These are phyloP conservation scores for Phaeosphaeriaceae sp. DNA, from an alignment of 2,329 filamentous ascomycete genomes.

Conservation along the genomic window DNA sequence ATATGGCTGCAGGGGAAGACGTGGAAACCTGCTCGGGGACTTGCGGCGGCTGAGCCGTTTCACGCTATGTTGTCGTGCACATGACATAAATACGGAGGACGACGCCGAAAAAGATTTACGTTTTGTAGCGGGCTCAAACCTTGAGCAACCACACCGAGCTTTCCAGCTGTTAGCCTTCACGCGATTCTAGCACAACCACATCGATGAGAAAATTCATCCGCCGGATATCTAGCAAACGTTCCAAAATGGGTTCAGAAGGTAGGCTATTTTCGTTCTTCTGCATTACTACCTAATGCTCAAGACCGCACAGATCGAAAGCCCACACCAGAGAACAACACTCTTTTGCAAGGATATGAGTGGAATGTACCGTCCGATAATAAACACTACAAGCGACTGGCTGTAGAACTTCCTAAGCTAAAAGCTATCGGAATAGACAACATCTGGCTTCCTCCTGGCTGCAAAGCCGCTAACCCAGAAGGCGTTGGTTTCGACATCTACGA, in stretches of 20 bases:
- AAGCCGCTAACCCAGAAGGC: conserved; percentile 65
- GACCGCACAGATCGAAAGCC: conserved; percentile 32
- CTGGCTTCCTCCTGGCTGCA: conserved; percentile 76
- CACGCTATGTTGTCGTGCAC: conserved; percentile 8
- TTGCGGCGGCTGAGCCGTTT: conserved; percentile 6
- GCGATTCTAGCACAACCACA: background rate
- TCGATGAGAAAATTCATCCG: background rate
- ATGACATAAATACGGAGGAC: conserved; percentile 13
- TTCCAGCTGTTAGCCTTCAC: background rate
- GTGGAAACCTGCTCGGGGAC: conserved; percentile 26
- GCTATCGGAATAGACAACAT: conserved; percentile 61
- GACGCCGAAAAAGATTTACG: background rate
- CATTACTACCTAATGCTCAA: conserved; percentile 4
- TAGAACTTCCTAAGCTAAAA: conserved; percentile 62
- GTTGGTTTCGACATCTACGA: conserved; percentile 72
- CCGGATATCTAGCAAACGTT: background rate
- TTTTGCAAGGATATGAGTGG: conserved; percentile 78
- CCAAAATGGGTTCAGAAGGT: conserved; percentile 38
- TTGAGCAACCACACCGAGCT: background rate
- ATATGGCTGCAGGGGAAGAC: conserved; percentile 14
- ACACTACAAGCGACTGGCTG: conserved; percentile 67
- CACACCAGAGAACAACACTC: conserved; percentile 50
- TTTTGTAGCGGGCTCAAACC: background rate
- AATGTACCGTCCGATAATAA: conserved; percentile 66
- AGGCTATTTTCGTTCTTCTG: background rate